These are phyloP conservation scores for Euphorbia celastroides DNA, from an alignment of 441 rosid genomes.

Conservation along the genomic window DNA sequence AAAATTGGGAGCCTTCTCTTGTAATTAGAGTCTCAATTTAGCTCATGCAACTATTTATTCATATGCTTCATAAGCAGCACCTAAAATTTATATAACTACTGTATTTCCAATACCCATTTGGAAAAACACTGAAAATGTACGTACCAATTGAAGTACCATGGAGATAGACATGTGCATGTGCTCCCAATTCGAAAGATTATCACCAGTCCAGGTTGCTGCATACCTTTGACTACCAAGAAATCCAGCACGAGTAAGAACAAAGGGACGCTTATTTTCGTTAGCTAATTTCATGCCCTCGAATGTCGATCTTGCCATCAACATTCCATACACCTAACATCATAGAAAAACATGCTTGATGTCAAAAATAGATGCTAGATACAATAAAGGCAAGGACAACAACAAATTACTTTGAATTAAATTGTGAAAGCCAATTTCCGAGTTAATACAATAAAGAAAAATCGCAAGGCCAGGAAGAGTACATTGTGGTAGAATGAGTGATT, in stretches of 20 bases:
- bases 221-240: constrained; percentile 85
- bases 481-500: constrained; percentile 88
- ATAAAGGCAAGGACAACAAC: background rate
- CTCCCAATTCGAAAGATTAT: constrained; percentile 93
- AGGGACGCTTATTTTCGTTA: constrained; percentile 70
- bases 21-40: background rate
- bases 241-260: constrained; percentile 97
- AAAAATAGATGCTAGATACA: background rate
- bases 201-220: constrained; percentile 98
- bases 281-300: constrained; percentile 83
- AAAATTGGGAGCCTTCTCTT: background rate
- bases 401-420: background rate
- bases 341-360: constrained; percentile 8
- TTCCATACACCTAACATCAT: constrained; percentile 69
- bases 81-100: background rate
- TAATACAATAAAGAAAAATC: constrained; percentile 2
- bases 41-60: background rate
- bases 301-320: constrained; percentile 93
- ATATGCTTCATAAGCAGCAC: background rate
- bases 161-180: constrained; percentile 88
- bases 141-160: constrained; percentile 95
- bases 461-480: constrained; percentile 36
- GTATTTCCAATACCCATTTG: background rate
- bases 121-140: constrained; percentile 19
- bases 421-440: background rate